phyloP scores from a whole-genome alignment of 2,329 filamentous ascomycete genomes.

The Zymoseptoria ardabiliae region DNA sequence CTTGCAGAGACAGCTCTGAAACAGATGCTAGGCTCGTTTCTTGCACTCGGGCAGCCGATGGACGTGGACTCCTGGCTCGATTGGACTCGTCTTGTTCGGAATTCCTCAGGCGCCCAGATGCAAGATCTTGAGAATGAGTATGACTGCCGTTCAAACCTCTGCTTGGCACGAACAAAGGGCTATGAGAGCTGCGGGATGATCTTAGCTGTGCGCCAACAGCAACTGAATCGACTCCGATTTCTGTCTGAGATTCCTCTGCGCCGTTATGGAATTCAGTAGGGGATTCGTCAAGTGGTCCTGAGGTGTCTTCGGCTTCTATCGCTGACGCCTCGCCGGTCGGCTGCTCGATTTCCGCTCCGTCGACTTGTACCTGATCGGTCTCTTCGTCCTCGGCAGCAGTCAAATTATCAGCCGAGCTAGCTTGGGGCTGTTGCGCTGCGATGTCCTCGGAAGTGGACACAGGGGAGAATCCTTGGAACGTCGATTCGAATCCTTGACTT shows the following conservation, averaged over 20 bases:
- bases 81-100: neutral
- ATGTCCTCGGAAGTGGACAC: neutral
- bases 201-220: neutral
- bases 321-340: neutral
- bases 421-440: neutral
- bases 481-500: constrained; percentile 8
- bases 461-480: constrained; percentile 9
- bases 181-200: neutral
- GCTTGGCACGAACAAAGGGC: neutral
- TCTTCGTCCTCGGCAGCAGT: neutral
- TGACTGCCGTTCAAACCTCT: neutral
- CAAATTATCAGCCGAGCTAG: neutral
- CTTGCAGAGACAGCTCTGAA: neutral
- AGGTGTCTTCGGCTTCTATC: too few relatives aligned
- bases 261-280: neutral
- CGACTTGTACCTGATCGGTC: neutral
- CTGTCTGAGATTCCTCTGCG: neutral
- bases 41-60: neutral
- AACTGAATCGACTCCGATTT: neutral
- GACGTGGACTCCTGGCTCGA: neutral
- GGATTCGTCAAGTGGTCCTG: neutral
- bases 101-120: neutral
- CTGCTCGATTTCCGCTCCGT: neutral
- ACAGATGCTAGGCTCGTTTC: neutral
- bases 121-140: neutral